These are phyloP conservation scores for Pluteus cervinus DNA, from an alignment of 768 basidiomycete genomes.

Conservation along the genomic window DNA sequence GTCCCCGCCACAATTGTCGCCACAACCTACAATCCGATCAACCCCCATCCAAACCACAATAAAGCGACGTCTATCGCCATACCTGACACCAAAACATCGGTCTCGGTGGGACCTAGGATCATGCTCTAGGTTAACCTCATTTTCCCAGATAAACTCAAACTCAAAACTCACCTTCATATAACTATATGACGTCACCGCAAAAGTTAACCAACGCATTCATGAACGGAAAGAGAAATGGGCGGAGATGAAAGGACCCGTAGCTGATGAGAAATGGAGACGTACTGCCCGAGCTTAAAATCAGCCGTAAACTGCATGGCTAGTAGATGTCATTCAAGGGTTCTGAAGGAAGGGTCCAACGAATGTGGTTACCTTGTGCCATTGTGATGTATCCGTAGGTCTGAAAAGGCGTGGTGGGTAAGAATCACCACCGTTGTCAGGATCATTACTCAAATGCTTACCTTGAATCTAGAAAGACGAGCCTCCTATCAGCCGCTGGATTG, in stretches of 20 bases:
- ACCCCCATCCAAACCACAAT: no score
- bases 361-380: slow-evolving; percentile 39
- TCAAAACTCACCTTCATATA: slow-evolving; percentile 37
- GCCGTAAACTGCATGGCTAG: slow-evolving; percentile 61
- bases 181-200: slow-evolving; percentile 31
- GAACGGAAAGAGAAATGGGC: background rate
- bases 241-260: background rate
- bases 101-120: slow-evolving; percentile 50
- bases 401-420: slow-evolving; percentile 23
- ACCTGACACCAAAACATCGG: slow-evolving; percentile 66
- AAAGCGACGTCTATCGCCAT: slow-evolving; percentile 5
- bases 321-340: slow-evolving; percentile 16
- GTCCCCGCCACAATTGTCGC: slow-evolving; percentile 59
- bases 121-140: slow-evolving; percentile 12
- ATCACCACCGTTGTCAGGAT: background rate
- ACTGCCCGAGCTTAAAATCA: slow-evolving; percentile 76
- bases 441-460: slow-evolving; percentile 16
- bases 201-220: background rate
- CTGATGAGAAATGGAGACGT: slow-evolving; percentile 24
- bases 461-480: slow-evolving; percentile 24
- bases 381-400: slow-evolving; percentile 65
- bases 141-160: background rate
- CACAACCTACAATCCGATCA: slow-evolving; percentile 29
- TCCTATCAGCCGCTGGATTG: slow-evolving; percentile 2
- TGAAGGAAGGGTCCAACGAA: background rate